Percentiles rank a stretch among this genome's conserved stretches.
phyloP scores from a whole-genome alignment of 2,329 filamentous ascomycete genomes.

The Claviceps spartinae region DNA sequence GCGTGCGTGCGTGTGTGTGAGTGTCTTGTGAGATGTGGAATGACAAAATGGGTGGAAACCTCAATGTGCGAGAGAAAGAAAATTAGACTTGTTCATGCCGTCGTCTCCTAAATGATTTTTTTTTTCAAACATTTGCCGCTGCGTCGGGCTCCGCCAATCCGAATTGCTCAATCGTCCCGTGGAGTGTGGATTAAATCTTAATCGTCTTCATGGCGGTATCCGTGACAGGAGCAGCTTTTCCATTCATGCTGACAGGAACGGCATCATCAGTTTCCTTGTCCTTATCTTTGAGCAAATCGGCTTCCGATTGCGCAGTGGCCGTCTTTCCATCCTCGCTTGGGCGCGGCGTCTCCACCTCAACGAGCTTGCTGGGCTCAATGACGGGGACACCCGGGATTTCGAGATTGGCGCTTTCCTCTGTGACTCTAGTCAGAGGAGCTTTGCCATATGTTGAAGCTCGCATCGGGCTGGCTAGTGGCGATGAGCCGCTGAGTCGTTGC shows the following conservation, averaged over 20 bases:
- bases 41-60: background rate
- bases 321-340: constrained; percentile 28
- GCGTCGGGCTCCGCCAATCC: background rate
- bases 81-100: constrained; percentile 12
- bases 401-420: constrained; percentile 46
- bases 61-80: background rate
- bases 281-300: constrained; percentile 19
- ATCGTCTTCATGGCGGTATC: constrained; percentile 48
- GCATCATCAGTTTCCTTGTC: constrained; percentile 25
- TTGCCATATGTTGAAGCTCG: constrained; percentile 52
- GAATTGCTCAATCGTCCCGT: background rate
- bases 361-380: constrained; percentile 34
- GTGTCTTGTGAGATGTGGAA: background rate
- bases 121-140: background rate
- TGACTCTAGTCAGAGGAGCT: constrained; percentile 60
- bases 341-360: constrained; percentile 43
- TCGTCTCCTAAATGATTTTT: constrained; percentile 5
- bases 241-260: constrained; percentile 24
- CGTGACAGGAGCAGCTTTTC: constrained; percentile 28
- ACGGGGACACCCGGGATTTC: constrained; percentile 22
- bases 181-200: constrained; percentile 32
- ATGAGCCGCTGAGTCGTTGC: constrained; percentile 53
- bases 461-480: constrained; percentile 50
- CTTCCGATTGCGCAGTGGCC: constrained; percentile 19
- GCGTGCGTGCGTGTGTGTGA: too few relatives aligned